These are phyloP conservation scores for Erigeron canadensis DNA, from an alignment of 129 eudicot genomes.

Conservation along the genomic window DNA sequence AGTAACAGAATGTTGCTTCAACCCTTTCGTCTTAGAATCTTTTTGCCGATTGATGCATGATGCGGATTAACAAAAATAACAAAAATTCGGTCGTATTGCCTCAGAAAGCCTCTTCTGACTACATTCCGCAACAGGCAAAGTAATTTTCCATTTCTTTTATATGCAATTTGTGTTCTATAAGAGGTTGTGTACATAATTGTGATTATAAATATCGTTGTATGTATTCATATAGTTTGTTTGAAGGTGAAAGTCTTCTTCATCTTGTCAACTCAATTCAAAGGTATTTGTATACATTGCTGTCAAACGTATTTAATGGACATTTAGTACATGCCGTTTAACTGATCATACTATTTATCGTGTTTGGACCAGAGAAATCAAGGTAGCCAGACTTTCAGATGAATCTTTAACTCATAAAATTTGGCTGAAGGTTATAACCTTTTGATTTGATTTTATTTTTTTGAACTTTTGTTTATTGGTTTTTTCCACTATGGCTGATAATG, in stretches of 20 bases:
- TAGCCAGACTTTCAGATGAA: slow-evolving; percentile 39
- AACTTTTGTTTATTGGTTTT: not conserved
- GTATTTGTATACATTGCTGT: slow-evolving; percentile 26
- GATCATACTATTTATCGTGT: slow-evolving; percentile 12
- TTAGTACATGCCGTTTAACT: not conserved
- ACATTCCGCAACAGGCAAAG: slow-evolving; percentile 24
- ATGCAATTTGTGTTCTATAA: not conserved
- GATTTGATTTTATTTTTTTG: not conserved
- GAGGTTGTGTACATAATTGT: slow-evolving; percentile 8
- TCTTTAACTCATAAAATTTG: slow-evolving; percentile 59
- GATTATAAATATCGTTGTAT: not conserved
- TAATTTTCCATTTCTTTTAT: slow-evolving; percentile 9
- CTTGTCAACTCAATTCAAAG: slow-evolving; percentile 59
- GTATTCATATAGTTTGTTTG: slow-evolving; percentile 41
- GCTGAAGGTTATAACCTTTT: slow-evolving; percentile 50
- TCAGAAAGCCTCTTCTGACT: slow-evolving; percentile 14
- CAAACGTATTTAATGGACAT: slow-evolving; percentile 4
- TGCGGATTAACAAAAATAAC: slow-evolving; percentile 25
- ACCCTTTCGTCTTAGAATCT: slow-evolving; percentile 5
- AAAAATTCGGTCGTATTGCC: slow-evolving; percentile 13
- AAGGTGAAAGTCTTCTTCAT: slow-evolving; percentile 52
- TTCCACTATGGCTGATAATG: not conserved
- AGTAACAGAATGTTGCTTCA: not conserved
- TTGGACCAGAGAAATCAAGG: slow-evolving; percentile 51
- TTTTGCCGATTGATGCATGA: slow-evolving; percentile 9